Conservation (phyloP, 495 filamentous ascomycete species). For the Penicillium turbatum region DNA sequence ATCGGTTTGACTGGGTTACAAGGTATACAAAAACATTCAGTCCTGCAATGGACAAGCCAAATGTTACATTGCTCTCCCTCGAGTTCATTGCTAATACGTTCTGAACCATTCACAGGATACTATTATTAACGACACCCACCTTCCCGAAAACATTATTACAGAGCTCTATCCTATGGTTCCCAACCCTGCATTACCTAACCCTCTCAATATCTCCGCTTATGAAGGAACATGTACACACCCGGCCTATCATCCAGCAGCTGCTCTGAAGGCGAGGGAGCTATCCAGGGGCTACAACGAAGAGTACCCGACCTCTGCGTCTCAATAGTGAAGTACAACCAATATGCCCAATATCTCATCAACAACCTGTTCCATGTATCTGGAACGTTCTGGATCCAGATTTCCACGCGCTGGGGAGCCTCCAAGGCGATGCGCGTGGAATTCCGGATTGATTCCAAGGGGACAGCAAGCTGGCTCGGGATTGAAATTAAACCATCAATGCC, state of each 20-base stretch:
- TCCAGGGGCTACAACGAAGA: neutral
- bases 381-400: slow-evolving; percentile 4
- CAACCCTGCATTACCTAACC: slow-evolving; percentile 2
- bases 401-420: neutral
- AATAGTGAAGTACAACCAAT: neutral
- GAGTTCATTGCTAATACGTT: too few species aligned
- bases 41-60: too few species aligned
- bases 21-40: slow-evolving; percentile 1
- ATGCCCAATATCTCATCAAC: neutral
- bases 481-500: neutral
- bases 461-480: neutral
- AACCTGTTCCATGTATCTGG: slow-evolving; percentile 5
- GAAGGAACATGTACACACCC: slow-evolving; percentile 8
- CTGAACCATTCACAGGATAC: too few species aligned
- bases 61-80: too few species aligned
- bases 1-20: slow-evolving; percentile 9
- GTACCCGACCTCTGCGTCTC: neutral
- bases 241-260: slow-evolving; percentile 5
- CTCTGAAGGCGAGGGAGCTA: neutral
- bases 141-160: slow-evolving; percentile 6
- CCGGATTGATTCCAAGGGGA: neutral
- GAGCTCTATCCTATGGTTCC: slow-evolving; percentile 7
- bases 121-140: slow-evolving; percentile 2
- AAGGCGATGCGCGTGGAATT: neutral
- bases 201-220: slow-evolving; percentile 5